phyloP scores from a whole-genome alignment of 352 stramenopile genomes.

The Phytophthora meadii region DNA sequence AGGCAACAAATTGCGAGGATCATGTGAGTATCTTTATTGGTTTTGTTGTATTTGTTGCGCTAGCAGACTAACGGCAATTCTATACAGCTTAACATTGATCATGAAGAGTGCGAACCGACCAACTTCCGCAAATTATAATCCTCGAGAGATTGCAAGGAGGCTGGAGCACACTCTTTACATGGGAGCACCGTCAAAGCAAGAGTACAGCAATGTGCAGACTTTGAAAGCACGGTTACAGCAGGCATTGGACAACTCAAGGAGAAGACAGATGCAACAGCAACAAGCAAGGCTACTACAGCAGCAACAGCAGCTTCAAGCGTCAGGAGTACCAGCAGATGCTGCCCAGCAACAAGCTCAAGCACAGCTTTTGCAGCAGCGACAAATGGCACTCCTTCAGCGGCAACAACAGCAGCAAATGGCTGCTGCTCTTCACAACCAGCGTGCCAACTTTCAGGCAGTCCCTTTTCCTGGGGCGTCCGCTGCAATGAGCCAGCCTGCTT shows the following conservation, averaged over 20 bases:
- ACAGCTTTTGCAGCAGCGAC: conserved; percentile 63
- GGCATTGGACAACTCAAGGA: conserved; percentile 83
- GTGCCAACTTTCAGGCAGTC: conserved; percentile 69
- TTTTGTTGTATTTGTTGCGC: conserved; percentile 14
- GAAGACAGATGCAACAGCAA: conserved; percentile 83
- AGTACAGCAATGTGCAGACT: conserved; percentile 90
- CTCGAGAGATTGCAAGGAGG: conserved; percentile 82
- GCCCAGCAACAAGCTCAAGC: conserved; percentile 53
- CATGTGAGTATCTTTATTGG: conserved; percentile 62
- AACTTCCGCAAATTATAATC: conserved; percentile 90
- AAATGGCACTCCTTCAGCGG: conserved; percentile 65
- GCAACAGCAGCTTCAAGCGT: conserved; percentile 46
- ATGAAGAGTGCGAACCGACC: conserved; percentile 91
- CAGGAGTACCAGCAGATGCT: conserved; percentile 49
- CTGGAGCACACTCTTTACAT: conserved; percentile 90
- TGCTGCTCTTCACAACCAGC: conserved; percentile 73
- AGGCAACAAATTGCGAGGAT: conserved; percentile 89
- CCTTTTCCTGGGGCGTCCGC: conserved; percentile 54
- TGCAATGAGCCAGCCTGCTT: conserved; percentile 46
- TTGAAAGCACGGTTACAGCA: conserved; percentile 85
- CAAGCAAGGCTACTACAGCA: conserved; percentile 41
- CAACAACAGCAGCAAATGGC: conserved; percentile 83
- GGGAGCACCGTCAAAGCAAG: conserved; percentile 80
- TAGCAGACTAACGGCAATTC: conserved; percentile 13
- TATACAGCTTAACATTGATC: conserved; percentile 82